Conservation (phyloP, 345 rosid species). For the Rhizophora apiculata region DNA sequence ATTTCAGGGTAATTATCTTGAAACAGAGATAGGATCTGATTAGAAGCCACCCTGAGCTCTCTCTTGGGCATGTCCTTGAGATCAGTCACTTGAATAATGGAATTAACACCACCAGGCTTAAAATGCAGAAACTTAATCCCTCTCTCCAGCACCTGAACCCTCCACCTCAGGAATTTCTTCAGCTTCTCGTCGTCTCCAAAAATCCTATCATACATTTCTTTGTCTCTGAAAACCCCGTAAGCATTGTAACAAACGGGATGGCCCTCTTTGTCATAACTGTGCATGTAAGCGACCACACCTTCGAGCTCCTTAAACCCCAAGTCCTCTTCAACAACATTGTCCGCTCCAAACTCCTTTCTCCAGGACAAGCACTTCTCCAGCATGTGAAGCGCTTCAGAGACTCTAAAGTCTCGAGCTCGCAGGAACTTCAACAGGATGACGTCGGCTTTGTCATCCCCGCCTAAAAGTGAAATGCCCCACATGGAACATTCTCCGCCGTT, state of each 20-base stretch:
- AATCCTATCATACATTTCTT: slow-evolving; percentile 75
- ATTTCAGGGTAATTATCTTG: slow-evolving; percentile 98
- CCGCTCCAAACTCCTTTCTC: slow-evolving; percentile 78
- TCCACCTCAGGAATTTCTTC: slow-evolving; percentile 75
- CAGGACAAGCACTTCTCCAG: slow-evolving; percentile 70
- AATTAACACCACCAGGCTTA: slow-evolving; percentile 90
- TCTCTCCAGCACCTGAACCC: slow-evolving; percentile 87
- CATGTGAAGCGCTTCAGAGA: slow-evolving; percentile 60
- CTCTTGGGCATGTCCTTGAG: slow-evolving; percentile 95
- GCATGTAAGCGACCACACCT: slow-evolving; percentile 84
- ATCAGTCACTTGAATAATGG: slow-evolving; percentile 92
- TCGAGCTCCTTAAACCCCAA: slow-evolving; percentile 85
- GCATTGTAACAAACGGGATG: slow-evolving; percentile 97
- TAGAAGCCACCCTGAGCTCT: slow-evolving; percentile 87
- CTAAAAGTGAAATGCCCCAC: slow-evolving; percentile 76
- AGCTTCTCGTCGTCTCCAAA: slow-evolving; percentile 92
- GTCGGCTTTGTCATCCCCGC: slow-evolving; percentile 63
- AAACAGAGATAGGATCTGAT: slow-evolving; percentile 83
- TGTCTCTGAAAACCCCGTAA: slow-evolving; percentile 77
- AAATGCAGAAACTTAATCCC: slow-evolving; percentile 77
- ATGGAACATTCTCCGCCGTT: slow-evolving; percentile 38
- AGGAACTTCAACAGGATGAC: slow-evolving; percentile 85
- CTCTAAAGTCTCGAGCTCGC: slow-evolving; percentile 83
- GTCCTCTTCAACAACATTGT: slow-evolving; percentile 65
- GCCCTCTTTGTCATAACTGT: slow-evolving; percentile 73